Percentiles rank a stretch among this genome's conserved stretches.
phyloP scores from a whole-genome alignment of 116 monocot genomes.

The Papilionanthe hybrid region DNA sequence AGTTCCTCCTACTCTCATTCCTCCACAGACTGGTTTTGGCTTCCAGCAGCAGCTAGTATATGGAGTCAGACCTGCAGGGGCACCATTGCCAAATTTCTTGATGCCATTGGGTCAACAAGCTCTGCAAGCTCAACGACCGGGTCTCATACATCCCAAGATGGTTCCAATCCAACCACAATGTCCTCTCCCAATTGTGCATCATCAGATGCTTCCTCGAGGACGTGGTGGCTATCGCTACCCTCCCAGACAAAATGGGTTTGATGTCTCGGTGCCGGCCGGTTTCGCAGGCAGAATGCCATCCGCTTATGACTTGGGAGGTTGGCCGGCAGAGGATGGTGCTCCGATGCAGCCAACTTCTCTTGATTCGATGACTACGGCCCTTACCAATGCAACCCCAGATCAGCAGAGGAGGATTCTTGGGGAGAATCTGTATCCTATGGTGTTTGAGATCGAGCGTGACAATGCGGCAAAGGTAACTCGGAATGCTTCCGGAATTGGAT shows the following conservation, averaged over 20 bases:
- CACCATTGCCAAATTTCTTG: conserved; percentile 42
- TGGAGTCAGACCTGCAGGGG: conserved; percentile 41
- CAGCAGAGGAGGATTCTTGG: too few species aligned
- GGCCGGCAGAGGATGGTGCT: conserved; percentile 27
- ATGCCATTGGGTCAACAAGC: conserved; percentile 53
- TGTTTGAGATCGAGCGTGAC: too few species aligned
- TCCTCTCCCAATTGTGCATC: too few species aligned
- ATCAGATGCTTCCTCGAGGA: conserved; percentile 56
- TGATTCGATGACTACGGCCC: too few species aligned
- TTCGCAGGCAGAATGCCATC: conserved; percentile 36
- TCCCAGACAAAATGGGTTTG: conserved; percentile 40
- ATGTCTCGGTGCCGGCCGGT: conserved; percentile 34
- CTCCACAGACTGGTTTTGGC: conserved; percentile 33
- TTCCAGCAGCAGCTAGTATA: conserved; percentile 36
- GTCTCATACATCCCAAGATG: conserved; percentile 30
- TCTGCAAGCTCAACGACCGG: conserved; percentile 42
- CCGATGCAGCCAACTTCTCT: conserved; percentile 46
- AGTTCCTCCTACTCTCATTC: conserved; percentile 68
- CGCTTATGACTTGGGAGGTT: conserved; percentile 46
- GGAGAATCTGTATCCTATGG: too few species aligned
- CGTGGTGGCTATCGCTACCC: conserved; percentile 49
- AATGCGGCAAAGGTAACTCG: too few species aligned
- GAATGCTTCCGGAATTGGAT: conserved; percentile 65
- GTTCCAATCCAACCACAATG: conserved; percentile 40
- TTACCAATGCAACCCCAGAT: too few species aligned